A percentile compares a stretch with the other conserved stretches of the same genome.
phyloP scores from a whole-genome alignment of 768 basidiomycete species.

The Phlebiopsis flavidoalba region DNA sequence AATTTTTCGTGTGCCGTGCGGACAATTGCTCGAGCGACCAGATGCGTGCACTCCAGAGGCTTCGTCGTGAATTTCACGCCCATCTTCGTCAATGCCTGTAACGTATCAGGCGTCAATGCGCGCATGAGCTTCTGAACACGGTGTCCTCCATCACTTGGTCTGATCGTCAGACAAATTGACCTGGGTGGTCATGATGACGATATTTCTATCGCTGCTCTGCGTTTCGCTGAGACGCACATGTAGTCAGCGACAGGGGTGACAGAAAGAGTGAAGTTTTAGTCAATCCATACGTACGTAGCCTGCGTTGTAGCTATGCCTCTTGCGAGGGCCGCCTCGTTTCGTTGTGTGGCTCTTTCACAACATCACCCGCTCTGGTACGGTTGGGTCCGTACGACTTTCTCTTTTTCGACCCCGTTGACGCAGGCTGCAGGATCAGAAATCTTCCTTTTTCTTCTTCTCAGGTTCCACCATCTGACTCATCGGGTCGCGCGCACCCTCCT shows the following conservation, averaged over 20 bases:
- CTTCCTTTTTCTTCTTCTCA: slow-evolving; percentile 21
- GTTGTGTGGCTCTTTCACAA: slow-evolving; percentile 3
- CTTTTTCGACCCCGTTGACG: neutral
- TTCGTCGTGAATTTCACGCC: slow-evolving; percentile 62
- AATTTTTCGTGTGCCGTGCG: slow-evolving; percentile 90
- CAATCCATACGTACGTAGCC: slow-evolving; percentile 21
- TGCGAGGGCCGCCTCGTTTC: slow-evolving; percentile 21
- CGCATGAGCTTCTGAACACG: neutral
- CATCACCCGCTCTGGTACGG: slow-evolving; percentile 9
- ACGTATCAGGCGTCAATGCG: neutral
- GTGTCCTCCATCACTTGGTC: slow-evolving; percentile 42
- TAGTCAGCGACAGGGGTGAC: neutral
- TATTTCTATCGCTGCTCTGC: slow-evolving; percentile 15
- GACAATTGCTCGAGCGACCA: slow-evolving; percentile 62
- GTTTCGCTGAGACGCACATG: neutral
- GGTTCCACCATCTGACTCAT: slow-evolving; percentile 18
- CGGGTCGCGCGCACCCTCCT: slow-evolving; percentile 9
- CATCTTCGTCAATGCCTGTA: slow-evolving; percentile 54
- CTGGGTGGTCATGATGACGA: slow-evolving; percentile 67
- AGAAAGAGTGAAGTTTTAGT: neutral
- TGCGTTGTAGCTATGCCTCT: slow-evolving; percentile 10
- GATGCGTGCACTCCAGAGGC: slow-evolving; percentile 70
- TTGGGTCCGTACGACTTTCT: slow-evolving; percentile 8
- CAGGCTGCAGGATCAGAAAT: slow-evolving; percentile 8
- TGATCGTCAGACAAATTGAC: slow-evolving; percentile 52